Base-by-base conservation (phyloP, 1,284 basidiomycete genomes). In the Cutaneotrichosporon cavernicola region DNA sequence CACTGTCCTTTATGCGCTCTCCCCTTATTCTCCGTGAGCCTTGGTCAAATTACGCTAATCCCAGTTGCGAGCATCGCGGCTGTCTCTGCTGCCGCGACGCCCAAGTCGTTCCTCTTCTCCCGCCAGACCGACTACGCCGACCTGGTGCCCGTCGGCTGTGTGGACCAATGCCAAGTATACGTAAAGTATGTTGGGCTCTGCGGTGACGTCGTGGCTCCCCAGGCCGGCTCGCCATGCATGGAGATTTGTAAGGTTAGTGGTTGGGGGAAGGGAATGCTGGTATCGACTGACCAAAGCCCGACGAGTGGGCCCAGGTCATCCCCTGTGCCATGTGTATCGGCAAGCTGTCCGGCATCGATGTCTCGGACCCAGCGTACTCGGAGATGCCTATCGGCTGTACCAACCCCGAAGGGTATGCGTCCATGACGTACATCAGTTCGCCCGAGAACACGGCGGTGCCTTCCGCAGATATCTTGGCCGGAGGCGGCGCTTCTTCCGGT, bases 121-220 rank as follows among this genome's bases (percentile, higher is more conserved):
- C 55, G 55, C 55, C 55, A 56, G 55, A 56, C 21, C 55, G 26
- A 40, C 55, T 22, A 56, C 34, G n/a, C 21, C 34, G 36, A 30
- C 55, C n/a, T 56, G 34, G 51, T 53, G 14, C 55, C 55, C 36
- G 55, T 40, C 34, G 55, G 34, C 34, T 56, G 55, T 30, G 55
- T 38, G n/a, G 55, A 36, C 21, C 4, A 22, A 34, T 56, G 55
- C 34, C 13, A 5, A 1, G 21, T 14, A 18, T 40, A 38, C 36
- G 55, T 56, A 21, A 22, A 56, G n/a, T 56, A 22, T 30, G 34
- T n/a, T n/a, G 38, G 22, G 21, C 8, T 40, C 2, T 56, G 55
- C 38, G 43, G 43, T 18, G 36, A 21, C 18, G 18, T 30, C 52
- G 18, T 36, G 13, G 36, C 14, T 10, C 31, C 30, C 1, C 11